Base-by-base conservation (phyloP, 1,284 basidiomycete species). In the Leccinum angustisporum region DNA sequence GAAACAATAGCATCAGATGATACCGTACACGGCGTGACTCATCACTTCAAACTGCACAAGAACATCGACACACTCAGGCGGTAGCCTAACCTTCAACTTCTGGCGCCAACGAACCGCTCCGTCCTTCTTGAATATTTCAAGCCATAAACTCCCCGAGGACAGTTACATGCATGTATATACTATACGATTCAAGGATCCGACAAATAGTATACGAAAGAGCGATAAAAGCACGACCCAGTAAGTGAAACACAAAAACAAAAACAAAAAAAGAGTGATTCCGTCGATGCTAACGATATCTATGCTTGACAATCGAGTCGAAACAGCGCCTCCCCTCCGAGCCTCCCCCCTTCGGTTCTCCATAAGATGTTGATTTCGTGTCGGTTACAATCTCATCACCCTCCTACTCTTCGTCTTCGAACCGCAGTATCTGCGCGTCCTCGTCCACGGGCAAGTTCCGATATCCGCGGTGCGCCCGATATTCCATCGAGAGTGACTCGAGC, bases 361-460 rank as follows among this genome's bases (percentile, higher is more conserved):
- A 48, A 25, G 13, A 48, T 25, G 46, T 25, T 21, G 21, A 21
- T 48, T 13, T 21, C 2, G 46, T 4, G 13, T 48, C 46, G 21
- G 36, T 14, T 38, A 18, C 43, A 5, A 43, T 2, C 33, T 33
- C 33, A 33, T 33, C 33, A 34, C 36, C 14, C 14, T 7, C 4
- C 62, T 63, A 85, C 48, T 91, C 88, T 70, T 93, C 91, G 68
- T 93, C 91, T 68, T 91, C 90, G 70, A 93, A 93, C 56, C 86
- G 79, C 61, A 93, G 75, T 61, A 92, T 84, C 78, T 92, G 91
- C 60, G 92, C 94, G 77, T 96, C 94, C 72, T 95, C 94, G 72
- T 96, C 94, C 60, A 94, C 85, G 1, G 92, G 87, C 38, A 96
- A 75, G 66, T 89, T 83, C 67, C 94, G 81, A 72, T 96, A 96